Evolutionary conservation across 2,329 filamentous ascomycete species (phyloP), one percentile per base, ranked within the genome.

Genomic region (Rutstroemia sydowiana): DNA sequence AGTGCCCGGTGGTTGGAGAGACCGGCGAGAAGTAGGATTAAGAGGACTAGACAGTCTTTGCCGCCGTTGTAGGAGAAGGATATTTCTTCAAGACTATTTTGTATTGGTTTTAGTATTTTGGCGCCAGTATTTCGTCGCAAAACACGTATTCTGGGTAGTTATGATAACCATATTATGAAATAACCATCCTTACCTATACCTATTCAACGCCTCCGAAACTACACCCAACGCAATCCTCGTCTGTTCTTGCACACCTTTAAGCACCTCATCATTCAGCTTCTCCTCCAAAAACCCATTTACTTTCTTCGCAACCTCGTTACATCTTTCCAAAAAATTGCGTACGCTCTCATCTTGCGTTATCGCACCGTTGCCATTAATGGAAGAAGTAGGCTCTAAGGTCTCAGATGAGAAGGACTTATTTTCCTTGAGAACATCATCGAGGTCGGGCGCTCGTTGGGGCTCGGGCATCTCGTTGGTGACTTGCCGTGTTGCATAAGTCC

Each of bases 61-160:
- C 93, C 93, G 65, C 93, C 93, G 63, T 98, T 98, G 72, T 96
- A 98, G 52, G 92, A 95, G 58, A 97, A 76, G 5, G 91, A 89
- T 55, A 97, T 77, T 66, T 95, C 79, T 53, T 85, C 77, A 56
- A 86, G 78, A 53, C 88, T 93, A 62, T 55, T 41, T 10, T 42
- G 20, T 23, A 3, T 1, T 11, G 36, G 18, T 6, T 16, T 39
- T 39, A 39, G 36, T 16, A 26, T 39, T 39, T 39, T 10, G 10
- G 36, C 36, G 36, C 36, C 11, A 18, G n/a, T 39, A 18, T 16
- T 8, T 11, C 16, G 20, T 39, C 9, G 7, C 5, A 11, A n/a
- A n/a, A n/a, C n/a, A n/a, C n/a, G n/a, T n/a, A n/a, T n/a, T n/a
- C n/a, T n/a, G n/a, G n/a, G n/a, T n/a, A 10, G 11, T 21, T 1